Evolutionary conservation across 148 eudicot species (phyloP), one percentile per base, ranked within the genome.

Genomic region (Silene uniflora): DNA sequence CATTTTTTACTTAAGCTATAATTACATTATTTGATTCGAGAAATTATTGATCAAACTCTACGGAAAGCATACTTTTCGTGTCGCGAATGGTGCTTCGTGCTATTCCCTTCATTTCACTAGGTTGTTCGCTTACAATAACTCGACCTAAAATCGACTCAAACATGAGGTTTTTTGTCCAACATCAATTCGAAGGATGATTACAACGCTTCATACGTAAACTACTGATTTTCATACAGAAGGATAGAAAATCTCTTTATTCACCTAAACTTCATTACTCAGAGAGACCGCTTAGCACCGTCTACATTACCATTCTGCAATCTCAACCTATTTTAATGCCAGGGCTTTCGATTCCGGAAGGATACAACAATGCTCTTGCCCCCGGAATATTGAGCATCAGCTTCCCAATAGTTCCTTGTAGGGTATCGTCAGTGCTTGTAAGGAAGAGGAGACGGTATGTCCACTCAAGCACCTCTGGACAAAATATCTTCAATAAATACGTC

Each of bases 401-500:
- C 62, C 81, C 80, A 3, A 52, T 14, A 0, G 71, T 69, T 11
- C 59, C 72, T 1, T 29, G 52, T 35, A 67, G 80, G 9, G 74
- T 47, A n/a, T 24, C 27, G 6, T 68, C 77, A 0, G 78, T 73
- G 75, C 71, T 62, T 0, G 49, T 46, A 10, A 77, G 74, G 78
- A 67, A 77, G 39, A 81, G 73, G 27, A 81, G 18, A 18, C 84
- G 84, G 74, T 78, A 82, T 0, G 67, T 67, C 82, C 81, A 82
- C 74, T 82, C 82, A 18, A 82, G 73, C 47, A 78, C 75, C 76
- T 82, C 79, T 0, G 85, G 85, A 64, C 81, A 77, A 13, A 83
- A 68, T 64, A 81, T 44, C 65, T 78, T 79, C 72, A 74, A 61
- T 27, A 73, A 70, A 75, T 78, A 83, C 0, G 83, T 39, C 58